Percentiles rank a stretch among this genome's conserved stretches.
These are phyloP conservation scores for Westerdykella aurantiaca DNA, from an alignment of 2,329 filamentous ascomycete genomes.

Conservation along the genomic window DNA sequence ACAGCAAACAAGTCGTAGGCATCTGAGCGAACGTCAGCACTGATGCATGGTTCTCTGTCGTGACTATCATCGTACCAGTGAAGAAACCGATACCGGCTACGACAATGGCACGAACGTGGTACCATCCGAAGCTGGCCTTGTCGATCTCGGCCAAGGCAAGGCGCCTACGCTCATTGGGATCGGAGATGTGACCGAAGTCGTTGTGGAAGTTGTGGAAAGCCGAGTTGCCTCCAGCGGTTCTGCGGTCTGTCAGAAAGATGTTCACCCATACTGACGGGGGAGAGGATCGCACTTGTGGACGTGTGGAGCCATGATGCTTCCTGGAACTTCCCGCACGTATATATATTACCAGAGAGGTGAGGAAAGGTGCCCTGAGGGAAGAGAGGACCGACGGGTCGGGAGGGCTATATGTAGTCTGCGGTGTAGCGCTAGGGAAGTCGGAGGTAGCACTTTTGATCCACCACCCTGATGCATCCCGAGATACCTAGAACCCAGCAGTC, in stretches of 20 bases:
- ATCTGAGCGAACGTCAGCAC: constrained; percentile 1
- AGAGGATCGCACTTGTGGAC: background rate
- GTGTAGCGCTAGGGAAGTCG: too few relatives aligned
- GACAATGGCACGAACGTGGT: constrained; percentile 69
- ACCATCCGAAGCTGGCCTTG: constrained; percentile 45
- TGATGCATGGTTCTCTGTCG: too few relatives aligned
- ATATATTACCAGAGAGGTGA: too few relatives aligned
- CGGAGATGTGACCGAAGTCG: constrained; percentile 20
- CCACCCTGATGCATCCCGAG: too few relatives aligned
- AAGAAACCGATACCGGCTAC: constrained; percentile 86
- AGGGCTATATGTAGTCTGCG: too few relatives aligned
- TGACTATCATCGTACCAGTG: constrained; percentile 50
- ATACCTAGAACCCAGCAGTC: too few relatives aligned
- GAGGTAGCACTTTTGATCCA: too few relatives aligned
- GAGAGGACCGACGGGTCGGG: too few relatives aligned
- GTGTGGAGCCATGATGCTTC: too few relatives aligned
- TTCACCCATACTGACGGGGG: too few relatives aligned
- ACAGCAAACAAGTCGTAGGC: constrained; percentile 65
- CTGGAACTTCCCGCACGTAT: too few relatives aligned
- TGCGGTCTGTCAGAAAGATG: constrained; percentile 3
- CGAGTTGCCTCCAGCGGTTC: constrained; percentile 25
- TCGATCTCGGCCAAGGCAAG: constrained; percentile 35
- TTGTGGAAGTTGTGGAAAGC: constrained; percentile 23
- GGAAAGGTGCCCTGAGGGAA: too few relatives aligned
- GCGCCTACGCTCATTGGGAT: constrained; percentile 33